Conservation (phyloP, 352 stramenopile genomes). For the Phytophthora agathidicida region DNA sequence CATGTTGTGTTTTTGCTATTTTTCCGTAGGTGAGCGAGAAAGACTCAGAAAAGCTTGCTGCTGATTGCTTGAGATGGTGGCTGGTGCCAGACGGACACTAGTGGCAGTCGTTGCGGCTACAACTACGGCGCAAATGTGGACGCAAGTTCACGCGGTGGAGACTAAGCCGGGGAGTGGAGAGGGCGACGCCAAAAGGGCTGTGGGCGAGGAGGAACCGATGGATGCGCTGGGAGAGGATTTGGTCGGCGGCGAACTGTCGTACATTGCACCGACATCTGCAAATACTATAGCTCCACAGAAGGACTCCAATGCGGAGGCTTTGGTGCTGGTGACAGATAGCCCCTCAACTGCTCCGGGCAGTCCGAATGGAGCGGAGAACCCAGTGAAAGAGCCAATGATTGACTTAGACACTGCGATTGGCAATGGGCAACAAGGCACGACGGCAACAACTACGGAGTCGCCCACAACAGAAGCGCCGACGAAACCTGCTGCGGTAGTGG, state of each 20-base stretch:
- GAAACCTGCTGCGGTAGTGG: constrained; percentile 6
- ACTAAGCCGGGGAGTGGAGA: constrained; percentile 3
- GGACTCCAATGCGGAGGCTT: constrained; percentile 1
- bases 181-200: not conserved
- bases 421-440: constrained; percentile 5
- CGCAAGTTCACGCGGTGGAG: not conserved
- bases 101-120: not conserved
- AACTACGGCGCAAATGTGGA: constrained; percentile 5
- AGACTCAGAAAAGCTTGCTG: not conserved
- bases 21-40: constrained; percentile 19
- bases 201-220: constrained; percentile 12
- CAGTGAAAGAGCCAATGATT: constrained; percentile 3
- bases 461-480: not conserved
- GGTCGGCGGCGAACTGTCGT: not conserved
- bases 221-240: constrained; percentile 16
- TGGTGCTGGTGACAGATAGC: constrained; percentile 8
- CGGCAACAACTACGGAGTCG: not conserved
- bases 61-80: constrained; percentile 18
- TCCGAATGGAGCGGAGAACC: not conserved
- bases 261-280: not conserved
- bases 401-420: constrained; percentile 6
- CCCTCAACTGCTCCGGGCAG: not conserved
- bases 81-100: not conserved
- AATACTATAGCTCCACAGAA: not conserved
- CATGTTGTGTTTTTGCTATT: too few relatives aligned